phyloP scores from a whole-genome alignment of 768 basidiomycete species.

The Naematelia aurantialba region DNA sequence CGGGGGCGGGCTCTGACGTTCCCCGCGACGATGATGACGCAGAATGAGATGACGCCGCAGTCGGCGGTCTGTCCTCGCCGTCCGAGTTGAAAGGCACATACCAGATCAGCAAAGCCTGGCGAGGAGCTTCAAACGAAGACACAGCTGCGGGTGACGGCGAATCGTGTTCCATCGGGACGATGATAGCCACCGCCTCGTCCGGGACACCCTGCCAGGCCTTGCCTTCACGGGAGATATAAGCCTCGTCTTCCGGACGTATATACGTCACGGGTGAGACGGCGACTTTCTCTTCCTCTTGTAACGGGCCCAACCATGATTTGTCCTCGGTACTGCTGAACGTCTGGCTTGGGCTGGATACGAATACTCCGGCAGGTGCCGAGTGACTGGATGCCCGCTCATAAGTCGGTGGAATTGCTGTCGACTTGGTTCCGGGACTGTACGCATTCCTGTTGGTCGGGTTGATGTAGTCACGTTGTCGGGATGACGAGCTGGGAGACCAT shows the following conservation, averaged over 20 bases:
- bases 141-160: not conserved
- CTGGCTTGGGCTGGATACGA: not conserved
- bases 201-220: conserved; percentile 47
- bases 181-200: conserved; percentile 49
- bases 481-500: not conserved
- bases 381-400: not conserved
- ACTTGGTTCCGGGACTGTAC: not conserved
- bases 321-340: not conserved
- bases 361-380: not conserved
- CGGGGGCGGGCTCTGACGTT: not conserved
- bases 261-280: not conserved
- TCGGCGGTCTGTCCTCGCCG: conserved; percentile 22
- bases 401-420: not conserved
- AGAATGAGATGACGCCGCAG: conserved; percentile 22
- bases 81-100: conserved; percentile 61
- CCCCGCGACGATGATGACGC: conserved; percentile 6
- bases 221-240: conserved; percentile 23
- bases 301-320: conserved; percentile 7
- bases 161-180: conserved; percentile 34
- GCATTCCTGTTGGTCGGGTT: not conserved
- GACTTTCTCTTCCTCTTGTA: conserved; percentile 6
- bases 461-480: not conserved
- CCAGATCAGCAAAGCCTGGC: conserved; percentile 65
- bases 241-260: conserved; percentile 1
- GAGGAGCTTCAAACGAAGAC: not conserved